Percentiles rank a stretch among this genome's conserved stretches.
These are phyloP conservation scores for Linum lewisii DNA, from an alignment of 345 rosid species.

Conservation along the genomic window DNA sequence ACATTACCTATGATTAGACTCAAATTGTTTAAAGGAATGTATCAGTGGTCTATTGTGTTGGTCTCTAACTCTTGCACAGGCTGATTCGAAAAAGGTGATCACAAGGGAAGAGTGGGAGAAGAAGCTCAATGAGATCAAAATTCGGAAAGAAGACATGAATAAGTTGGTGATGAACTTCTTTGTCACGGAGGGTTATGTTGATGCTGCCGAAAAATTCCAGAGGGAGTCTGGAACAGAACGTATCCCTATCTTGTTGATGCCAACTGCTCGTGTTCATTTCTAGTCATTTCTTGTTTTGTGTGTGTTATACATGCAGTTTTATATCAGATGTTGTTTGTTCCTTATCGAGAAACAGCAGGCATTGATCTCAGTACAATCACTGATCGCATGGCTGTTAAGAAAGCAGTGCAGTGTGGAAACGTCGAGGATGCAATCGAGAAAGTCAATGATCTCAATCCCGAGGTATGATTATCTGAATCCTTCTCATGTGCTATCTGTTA, in stretches of 20 bases:
- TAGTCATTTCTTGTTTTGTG: slow-evolving; percentile 3
- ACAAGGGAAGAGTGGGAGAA: slow-evolving; percentile 89
- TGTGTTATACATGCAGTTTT: neutral
- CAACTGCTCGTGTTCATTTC: slow-evolving; percentile 5
- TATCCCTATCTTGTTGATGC: slow-evolving; percentile 30
- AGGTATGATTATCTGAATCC: slow-evolving; percentile 32
- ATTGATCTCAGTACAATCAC: slow-evolving; percentile 89
- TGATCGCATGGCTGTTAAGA: slow-evolving; percentile 95
- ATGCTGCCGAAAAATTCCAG: slow-evolving; percentile 84
- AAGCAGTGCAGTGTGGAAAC: slow-evolving; percentile 89
- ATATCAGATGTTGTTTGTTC: slow-evolving; percentile 12
- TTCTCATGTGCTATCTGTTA: neutral
- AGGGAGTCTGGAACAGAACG: slow-evolving; percentile 92
- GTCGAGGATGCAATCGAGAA: slow-evolving; percentile 97
- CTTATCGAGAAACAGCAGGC: slow-evolving; percentile 71
- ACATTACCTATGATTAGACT: neutral
- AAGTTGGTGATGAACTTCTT: slow-evolving; percentile 96
- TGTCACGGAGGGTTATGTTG: slow-evolving; percentile 94
- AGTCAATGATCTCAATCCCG: slow-evolving; percentile 91
- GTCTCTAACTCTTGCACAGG: slow-evolving; percentile 25
- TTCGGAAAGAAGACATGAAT: slow-evolving; percentile 93
- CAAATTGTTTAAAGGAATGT: neutral
- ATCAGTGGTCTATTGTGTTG: neutral
- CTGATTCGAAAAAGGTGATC: slow-evolving; percentile 55
- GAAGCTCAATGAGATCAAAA: slow-evolving; percentile 75